A percentile compares a stretch with the other conserved stretches of the same genome.
Evolutionary conservation across 2,329 filamentous ascomycete species (phyloP).

Genomic region (Curvularia sp.): DNA sequence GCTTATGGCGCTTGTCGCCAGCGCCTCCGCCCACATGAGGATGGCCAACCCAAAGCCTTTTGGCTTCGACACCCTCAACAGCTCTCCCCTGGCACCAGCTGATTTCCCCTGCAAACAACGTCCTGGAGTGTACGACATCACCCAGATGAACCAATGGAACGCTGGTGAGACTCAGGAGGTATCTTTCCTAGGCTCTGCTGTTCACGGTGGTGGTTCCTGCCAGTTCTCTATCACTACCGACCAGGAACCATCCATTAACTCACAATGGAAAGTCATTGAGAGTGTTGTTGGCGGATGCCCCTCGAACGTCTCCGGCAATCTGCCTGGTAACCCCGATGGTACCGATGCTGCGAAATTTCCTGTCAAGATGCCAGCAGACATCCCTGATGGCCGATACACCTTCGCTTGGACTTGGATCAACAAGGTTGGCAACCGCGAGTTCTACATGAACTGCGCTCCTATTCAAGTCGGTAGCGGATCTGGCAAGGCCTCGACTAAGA

Average conservation of each 20-base stretch:
- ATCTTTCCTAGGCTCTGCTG: slow-evolving; percentile 59
- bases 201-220: slow-evolving; percentile 91
- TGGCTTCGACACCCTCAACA: slow-evolving; percentile 61
- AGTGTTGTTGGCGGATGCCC: slow-evolving; percentile 89
- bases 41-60: slow-evolving; percentile 75
- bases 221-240: slow-evolving; percentile 89
- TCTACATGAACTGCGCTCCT: slow-evolving; percentile 96
- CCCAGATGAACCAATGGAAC: slow-evolving; percentile 63
- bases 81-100: slow-evolving; percentile 66
- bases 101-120: slow-evolving; percentile 85
- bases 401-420: slow-evolving; percentile 97
- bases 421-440: slow-evolving; percentile 87
- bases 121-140: slow-evolving; percentile 59
- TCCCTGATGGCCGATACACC: slow-evolving; percentile 77
- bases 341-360: slow-evolving; percentile 69
- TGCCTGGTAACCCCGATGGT: slow-evolving; percentile 28
- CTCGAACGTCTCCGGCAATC: slow-evolving; percentile 59
- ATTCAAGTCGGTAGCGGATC: slow-evolving; percentile 66
- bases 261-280: slow-evolving; percentile 86
- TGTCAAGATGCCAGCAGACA: slow-evolving; percentile 73
- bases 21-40: slow-evolving; percentile 76
- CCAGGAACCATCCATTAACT: slow-evolving; percentile 63
- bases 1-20: slow-evolving; percentile 62
- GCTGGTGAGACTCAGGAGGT: slow-evolving; percentile 59
- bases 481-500: slow-evolving; percentile 40